phyloP scores from a whole-genome alignment of 176 grass and related monocot species.

The Zoysia pacifica region DNA sequence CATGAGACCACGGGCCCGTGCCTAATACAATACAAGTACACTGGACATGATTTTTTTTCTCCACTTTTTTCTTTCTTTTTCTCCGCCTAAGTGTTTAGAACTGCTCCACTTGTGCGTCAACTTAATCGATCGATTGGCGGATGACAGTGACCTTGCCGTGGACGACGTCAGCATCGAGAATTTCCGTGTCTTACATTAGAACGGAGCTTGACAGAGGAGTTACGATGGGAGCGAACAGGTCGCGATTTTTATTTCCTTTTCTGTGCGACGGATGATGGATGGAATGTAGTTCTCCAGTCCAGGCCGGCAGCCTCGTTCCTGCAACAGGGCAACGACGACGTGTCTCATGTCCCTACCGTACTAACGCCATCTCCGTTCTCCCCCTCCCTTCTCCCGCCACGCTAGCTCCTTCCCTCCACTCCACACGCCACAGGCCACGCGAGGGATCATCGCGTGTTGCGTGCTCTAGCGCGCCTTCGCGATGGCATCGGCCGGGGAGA shows the following conservation, averaged over 20 bases:
- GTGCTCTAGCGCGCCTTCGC: neutral
- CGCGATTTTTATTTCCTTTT: neutral
- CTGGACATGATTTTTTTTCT: neutral
- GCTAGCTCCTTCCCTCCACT: neutral
- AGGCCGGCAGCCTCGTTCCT: constrained; percentile 13
- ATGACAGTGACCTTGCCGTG: neutral
- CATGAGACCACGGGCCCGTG: neutral
- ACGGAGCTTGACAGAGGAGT: neutral
- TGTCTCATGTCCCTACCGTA: constrained; percentile 35
- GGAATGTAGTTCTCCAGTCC: constrained; percentile 22
- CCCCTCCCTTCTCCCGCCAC: neutral
- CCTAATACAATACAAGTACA: no score
- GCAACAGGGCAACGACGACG: constrained; percentile 35
- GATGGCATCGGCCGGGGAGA: neutral
- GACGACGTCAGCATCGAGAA: neutral
- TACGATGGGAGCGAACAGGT: no score
- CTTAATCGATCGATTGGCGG: no score
- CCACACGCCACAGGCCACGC: neutral
- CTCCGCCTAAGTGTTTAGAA: no score
- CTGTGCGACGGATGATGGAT: neutral
- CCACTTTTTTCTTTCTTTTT: neutral
- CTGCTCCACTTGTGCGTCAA: constrained; percentile 9
- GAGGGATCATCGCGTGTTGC: no score
- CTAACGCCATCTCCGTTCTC: constrained; percentile 5
- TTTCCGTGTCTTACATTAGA: neutral